Evolutionary conservation across 768 basidiomycete genomes (phyloP), one percentile per base, ranked within the genome.

Genomic region (Vararia minispora): DNA sequence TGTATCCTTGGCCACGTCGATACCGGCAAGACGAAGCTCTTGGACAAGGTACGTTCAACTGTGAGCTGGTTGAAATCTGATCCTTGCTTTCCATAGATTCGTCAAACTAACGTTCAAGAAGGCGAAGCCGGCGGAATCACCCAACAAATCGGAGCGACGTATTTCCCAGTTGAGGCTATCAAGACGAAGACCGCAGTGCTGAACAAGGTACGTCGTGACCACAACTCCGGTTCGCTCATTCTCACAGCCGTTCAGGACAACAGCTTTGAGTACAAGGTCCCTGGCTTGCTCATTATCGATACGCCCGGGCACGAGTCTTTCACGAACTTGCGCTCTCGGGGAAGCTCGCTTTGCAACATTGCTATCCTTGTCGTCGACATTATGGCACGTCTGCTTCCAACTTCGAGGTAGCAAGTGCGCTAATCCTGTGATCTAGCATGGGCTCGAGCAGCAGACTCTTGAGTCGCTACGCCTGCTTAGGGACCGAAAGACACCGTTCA

Each of bases 81-180:
- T n/a, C 13, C 23, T 26, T 28, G 32, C 8, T 20, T 28, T 26
- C 25, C 20, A 37, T 47, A 95, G 90, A 99, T 99, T 57, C 91
- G 95, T 49, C 94, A 98, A 81, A 98, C 94, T 4, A 97, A 97
- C 49, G 95, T 99, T 16, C 92, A 97, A 61, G 95, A 97, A 57
- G 95, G 95, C 39, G 95, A 99, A 73, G 95, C 95, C 3, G 95
- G 95, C 48, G 95, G 95, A 64, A 99, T 99, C 59, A 99, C 95
- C 0, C 95, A 98, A 60, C 95, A 99, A 59, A 99, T 99, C 48
- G 95, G 95, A 69, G 95, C 95, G 16, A 98, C 95, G 0, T 99
- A 92, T 68, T 98, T 99, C 77, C 95, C 95, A 25, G 81, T 84
- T 23, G 85, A 89, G 5, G 92, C 94, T 6, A 95, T 99, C 60